Evolutionary conservation across 345 rosid genomes (phyloP).

Genomic region (Heritiera littoralis): DNA sequence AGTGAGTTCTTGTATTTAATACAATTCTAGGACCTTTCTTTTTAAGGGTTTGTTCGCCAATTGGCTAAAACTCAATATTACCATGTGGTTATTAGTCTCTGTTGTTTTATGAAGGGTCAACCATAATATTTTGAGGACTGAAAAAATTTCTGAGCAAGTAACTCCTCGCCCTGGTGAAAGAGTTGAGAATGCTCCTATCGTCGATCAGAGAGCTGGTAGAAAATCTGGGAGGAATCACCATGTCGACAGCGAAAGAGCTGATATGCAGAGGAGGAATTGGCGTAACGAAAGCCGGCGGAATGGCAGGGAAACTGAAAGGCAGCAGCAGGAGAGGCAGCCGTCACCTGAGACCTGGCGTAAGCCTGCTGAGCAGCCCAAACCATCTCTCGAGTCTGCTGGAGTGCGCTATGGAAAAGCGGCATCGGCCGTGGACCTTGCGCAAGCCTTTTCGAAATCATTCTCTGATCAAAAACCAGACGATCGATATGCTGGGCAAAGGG

Average conservation of each 20-base stretch:
- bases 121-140: constrained; percentile 38
- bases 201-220: constrained; percentile 48
- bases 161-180: constrained; percentile 38
- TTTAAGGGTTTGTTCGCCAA: neutral
- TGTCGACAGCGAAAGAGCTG: constrained; percentile 49
- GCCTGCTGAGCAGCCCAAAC: constrained; percentile 55
- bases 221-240: constrained; percentile 52
- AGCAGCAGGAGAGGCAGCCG: constrained; percentile 51
- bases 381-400: constrained; percentile 51
- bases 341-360: constrained; percentile 91
- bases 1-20: constrained; percentile 4
- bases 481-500: constrained; percentile 34
- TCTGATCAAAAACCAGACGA: constrained; percentile 53
- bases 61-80: neutral
- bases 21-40: neutral
- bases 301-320: constrained; percentile 45
- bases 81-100: neutral
- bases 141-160: constrained; percentile 47
- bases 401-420: constrained; percentile 64
- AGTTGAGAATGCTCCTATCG: constrained; percentile 40
- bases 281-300: constrained; percentile 54
- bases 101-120: constrained; percentile 44
- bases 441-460: constrained; percentile 63
- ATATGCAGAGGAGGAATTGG: constrained; percentile 61
- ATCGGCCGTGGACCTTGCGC: constrained; percentile 76